Evolutionary conservation across 106 monocot species (phyloP).

Genomic region (Allium sativum): DNA sequence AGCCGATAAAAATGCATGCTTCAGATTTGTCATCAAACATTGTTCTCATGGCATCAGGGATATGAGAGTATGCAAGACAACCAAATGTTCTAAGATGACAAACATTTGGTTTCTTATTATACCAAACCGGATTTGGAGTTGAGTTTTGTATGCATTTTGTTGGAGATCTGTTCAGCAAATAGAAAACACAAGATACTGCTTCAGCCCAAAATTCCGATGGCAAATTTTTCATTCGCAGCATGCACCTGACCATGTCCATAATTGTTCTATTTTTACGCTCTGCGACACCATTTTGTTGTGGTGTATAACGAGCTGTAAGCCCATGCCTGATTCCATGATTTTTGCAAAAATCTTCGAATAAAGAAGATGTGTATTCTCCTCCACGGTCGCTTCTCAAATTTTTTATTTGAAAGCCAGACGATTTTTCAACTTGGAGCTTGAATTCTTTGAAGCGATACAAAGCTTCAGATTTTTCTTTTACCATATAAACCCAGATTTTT

Average conservation of each 20-base stretch:
- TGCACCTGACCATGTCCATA: background rate
- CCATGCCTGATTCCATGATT: background rate
- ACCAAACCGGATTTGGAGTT: background rate
- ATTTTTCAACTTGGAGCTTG: background rate
- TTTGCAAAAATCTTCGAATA: background rate
- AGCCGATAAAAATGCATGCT: background rate
- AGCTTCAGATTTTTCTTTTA: background rate
- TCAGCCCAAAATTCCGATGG: background rate
- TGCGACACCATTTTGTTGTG: background rate
- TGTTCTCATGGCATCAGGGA: background rate
- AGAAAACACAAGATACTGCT: background rate
- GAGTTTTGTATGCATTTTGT: background rate
- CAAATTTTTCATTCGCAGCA: background rate
- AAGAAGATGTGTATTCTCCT: background rate
- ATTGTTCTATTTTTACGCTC: background rate
- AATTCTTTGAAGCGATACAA: background rate
- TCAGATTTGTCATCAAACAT: background rate
- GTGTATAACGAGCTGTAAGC: background rate
- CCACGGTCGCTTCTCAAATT: background rate
- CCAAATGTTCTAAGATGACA: background rate
- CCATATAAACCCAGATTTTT: background rate
- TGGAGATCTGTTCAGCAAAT: slow-evolving; percentile 1
- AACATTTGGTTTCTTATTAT: background rate
- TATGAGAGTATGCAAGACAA: background rate
- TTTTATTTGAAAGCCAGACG: background rate